Conservation (phyloP, 1,139 yeast genomes). For the Protomyces inouyei region DNA sequence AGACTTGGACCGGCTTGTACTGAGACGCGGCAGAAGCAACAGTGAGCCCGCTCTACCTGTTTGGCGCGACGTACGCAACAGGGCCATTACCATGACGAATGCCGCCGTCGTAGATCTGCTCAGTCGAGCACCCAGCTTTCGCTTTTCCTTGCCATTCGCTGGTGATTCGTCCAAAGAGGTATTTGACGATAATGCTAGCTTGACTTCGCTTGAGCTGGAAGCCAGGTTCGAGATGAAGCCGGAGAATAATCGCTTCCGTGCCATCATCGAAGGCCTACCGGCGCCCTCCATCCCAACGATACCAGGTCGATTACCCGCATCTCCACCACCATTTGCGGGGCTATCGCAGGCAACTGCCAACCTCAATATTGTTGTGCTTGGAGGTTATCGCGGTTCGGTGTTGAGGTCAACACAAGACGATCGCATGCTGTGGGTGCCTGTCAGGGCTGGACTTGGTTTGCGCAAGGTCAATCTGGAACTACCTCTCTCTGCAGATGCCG, state of each 20-base stretch:
- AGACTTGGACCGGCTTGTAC: not conserved
- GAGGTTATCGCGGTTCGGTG: slow-evolving; percentile 87
- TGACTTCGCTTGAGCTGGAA: slow-evolving; percentile 21
- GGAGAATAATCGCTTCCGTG: slow-evolving; percentile 23
- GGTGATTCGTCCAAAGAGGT: not conserved
- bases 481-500: slow-evolving; percentile 68
- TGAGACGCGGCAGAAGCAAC: not conserved
- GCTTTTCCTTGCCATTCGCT: slow-evolving; percentile 21
- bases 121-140: slow-evolving; percentile 12
- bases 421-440: slow-evolving; percentile 77
- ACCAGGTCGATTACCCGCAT: not conserved
- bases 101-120: not conserved
- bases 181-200: not conserved
- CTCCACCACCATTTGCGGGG: slow-evolving; percentile 5
- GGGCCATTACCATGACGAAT: not conserved
- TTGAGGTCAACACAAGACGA: slow-evolving; percentile 60
- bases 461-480: slow-evolving; percentile 58
- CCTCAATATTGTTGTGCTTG: slow-evolving; percentile 63
- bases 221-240: slow-evolving; percentile 7
- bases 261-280: slow-evolving; percentile 18
- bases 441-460: slow-evolving; percentile 76
- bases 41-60: not conserved
- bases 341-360: slow-evolving; percentile 45
- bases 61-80: not conserved
- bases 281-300: slow-evolving; percentile 8